These are phyloP conservation scores for Trametes cinnabarina DNA, from an alignment of 768 basidiomycete species.

Conservation along the genomic window DNA sequence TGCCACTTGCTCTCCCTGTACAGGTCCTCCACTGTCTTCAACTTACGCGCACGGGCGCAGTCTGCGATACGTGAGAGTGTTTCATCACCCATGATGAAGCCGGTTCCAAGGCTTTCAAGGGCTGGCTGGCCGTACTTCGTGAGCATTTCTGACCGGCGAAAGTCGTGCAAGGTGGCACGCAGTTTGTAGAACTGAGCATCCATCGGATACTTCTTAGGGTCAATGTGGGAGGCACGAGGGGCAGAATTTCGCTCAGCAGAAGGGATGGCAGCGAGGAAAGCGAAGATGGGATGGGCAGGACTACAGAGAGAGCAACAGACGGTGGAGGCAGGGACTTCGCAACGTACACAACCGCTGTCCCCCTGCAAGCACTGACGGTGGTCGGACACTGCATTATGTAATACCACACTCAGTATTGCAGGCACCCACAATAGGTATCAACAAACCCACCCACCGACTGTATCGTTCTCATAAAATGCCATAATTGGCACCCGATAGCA, in stretches of 20 bases:
- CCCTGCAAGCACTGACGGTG: not conserved
- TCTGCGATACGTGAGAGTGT: constrained; percentile 26
- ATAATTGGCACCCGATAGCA: constrained; percentile 24
- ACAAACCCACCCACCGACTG: constrained; percentile 16
- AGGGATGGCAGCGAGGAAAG: not conserved
- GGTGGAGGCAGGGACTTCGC: constrained; percentile 2
- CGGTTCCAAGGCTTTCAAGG: constrained; percentile 16
- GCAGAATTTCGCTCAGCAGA: not conserved
- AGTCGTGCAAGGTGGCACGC: constrained; percentile 12
- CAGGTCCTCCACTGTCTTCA: constrained; percentile 16
- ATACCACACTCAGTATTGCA: not conserved
- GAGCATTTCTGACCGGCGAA: constrained; percentile 12
- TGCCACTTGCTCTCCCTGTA: constrained; percentile 25
- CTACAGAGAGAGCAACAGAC: constrained; percentile 30
- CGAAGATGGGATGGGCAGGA: constrained; percentile 7
- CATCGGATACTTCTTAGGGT: not conserved
- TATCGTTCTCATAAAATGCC: constrained; percentile 26
- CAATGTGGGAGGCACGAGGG: constrained; percentile 5
- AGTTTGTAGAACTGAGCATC: too few species aligned
- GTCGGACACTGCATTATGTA: constrained; percentile 13
- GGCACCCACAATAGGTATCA: not conserved
- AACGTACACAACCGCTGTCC: constrained; percentile 20
- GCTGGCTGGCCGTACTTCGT: constrained; percentile 2
- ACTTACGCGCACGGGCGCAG: constrained; percentile 26
- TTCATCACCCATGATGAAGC: constrained; percentile 22